A percentile compares a stretch with the other conserved stretches of the same genome.
phyloP scores from a whole-genome alignment of 495 filamentous ascomycete species.

The Neurospora cerealis region DNA sequence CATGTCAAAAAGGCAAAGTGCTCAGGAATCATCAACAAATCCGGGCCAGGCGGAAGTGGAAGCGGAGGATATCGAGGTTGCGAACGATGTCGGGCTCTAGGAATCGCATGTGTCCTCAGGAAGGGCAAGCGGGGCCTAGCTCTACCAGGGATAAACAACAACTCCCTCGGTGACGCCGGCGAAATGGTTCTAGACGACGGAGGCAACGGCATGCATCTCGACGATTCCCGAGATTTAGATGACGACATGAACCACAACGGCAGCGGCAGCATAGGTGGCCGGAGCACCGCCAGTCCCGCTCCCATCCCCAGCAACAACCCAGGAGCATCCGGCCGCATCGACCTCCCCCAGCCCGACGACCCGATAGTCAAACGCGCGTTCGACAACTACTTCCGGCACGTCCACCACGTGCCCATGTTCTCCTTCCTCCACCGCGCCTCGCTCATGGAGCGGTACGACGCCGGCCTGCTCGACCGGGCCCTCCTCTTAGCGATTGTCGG shows the following conservation, averaged over 20 bases:
- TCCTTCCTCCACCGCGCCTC: conserved; percentile 41
- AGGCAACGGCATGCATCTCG: conserved; percentile 2
- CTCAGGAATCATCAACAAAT: conserved; percentile 33
- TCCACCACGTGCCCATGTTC: conserved; percentile 42
- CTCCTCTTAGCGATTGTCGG: conserved; percentile 39
- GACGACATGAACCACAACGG: conserved; percentile 7
- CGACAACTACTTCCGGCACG: conserved; percentile 38
- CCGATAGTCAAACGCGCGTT: conserved; percentile 32
- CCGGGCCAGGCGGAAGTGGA: neutral
- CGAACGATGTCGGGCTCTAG: conserved; percentile 35
- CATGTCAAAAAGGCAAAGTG: conserved; percentile 40
- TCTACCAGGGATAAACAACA: neutral
- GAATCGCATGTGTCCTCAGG: conserved; percentile 39
- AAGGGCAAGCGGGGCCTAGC: conserved; percentile 33
- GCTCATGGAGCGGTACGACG: conserved; percentile 40
- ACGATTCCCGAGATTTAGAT: conserved; percentile 1
- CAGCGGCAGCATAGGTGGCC: conserved; percentile 7
- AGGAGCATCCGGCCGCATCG: neutral
- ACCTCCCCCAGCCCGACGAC: conserved; percentile 25
- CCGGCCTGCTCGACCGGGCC: conserved; percentile 36
- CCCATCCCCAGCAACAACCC: conserved; percentile 12
- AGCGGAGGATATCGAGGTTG: conserved; percentile 11
- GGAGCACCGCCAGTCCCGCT: neutral
- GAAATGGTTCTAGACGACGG: neutral
- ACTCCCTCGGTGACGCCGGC: neutral